Conservation (phyloP, 2,329 filamentous ascomycete genomes). For the Epichloe uncinata region DNA sequence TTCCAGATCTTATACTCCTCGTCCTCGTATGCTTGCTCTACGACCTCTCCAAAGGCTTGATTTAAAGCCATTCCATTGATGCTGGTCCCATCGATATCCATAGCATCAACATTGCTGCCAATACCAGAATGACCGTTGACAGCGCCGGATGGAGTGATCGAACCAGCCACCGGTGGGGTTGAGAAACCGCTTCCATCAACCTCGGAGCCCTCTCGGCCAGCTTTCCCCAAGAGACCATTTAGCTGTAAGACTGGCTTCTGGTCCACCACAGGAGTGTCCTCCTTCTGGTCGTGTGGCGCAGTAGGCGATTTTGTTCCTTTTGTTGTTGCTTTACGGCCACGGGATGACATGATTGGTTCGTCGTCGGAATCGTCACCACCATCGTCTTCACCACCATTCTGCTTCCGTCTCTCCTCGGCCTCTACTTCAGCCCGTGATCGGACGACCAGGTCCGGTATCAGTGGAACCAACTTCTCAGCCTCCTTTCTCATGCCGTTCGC, state of each 20-base stretch:
- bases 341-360: constrained; percentile 95
- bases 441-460: constrained; percentile 88
- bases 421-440: constrained; percentile 89
- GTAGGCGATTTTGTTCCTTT: constrained; percentile 68
- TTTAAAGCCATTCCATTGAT: constrained; percentile 51
- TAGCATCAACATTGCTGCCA: constrained; percentile 66
- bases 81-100: constrained; percentile 74
- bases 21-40: constrained; percentile 71
- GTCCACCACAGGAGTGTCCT: constrained; percentile 66
- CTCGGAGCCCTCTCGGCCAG: constrained; percentile 61
- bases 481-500: constrained; percentile 95
- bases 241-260: constrained; percentile 60
- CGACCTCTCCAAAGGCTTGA: constrained; percentile 50
- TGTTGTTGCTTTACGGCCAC: constrained; percentile 70
- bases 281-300: constrained; percentile 57
- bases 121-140: constrained; percentile 52
- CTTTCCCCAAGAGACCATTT: constrained; percentile 46
- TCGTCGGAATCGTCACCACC: constrained; percentile 87
- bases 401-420: constrained; percentile 70
- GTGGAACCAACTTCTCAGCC: constrained; percentile 86
- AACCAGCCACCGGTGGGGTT: constrained; percentile 65
- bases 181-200: constrained; percentile 72
- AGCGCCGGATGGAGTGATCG: constrained; percentile 56
- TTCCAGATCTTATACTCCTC: constrained; percentile 99
- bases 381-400: constrained; percentile 73